phyloP scores from a whole-genome alignment of 768 basidiomycete species.

The Hypholoma fasciculare region DNA sequence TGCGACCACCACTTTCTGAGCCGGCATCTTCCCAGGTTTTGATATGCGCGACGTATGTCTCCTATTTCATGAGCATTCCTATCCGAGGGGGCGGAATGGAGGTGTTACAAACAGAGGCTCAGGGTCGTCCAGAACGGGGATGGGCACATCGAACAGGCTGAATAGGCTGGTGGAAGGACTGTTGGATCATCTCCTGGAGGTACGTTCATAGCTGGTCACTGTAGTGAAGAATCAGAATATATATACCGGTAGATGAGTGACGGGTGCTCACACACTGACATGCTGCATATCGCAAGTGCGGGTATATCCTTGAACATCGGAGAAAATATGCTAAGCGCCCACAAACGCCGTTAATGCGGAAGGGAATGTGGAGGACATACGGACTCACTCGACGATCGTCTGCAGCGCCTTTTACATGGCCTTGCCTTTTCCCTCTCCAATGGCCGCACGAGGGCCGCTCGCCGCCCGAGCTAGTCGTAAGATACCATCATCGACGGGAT shows the following conservation, averaged over 20 bases:
- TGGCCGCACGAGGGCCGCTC: constrained; percentile 84
- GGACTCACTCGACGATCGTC: constrained; percentile 75
- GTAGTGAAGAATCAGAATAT: constrained; percentile 6
- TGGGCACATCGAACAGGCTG: constrained; percentile 69
- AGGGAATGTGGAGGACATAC: neutral
- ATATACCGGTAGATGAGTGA: neutral
- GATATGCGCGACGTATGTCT: constrained; percentile 83
- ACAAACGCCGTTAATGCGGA: neutral
- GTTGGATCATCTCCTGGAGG: constrained; percentile 83
- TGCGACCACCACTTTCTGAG: constrained; percentile 65
- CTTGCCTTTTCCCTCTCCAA: constrained; percentile 82
- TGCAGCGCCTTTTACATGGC: constrained; percentile 81
- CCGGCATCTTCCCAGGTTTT: constrained; percentile 92
- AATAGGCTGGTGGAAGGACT: constrained; percentile 62
- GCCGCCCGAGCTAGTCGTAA: constrained; percentile 83
- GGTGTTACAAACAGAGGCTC: constrained; percentile 56
- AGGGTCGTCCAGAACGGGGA: constrained; percentile 72
- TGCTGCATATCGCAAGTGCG: constrained; percentile 73
- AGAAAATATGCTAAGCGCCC: constrained; percentile 55
- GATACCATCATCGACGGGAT: constrained; percentile 81
- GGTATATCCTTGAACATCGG: constrained; percentile 82
- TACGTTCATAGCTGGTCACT: constrained; percentile 91
- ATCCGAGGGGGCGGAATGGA: neutral
- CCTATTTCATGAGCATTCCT: constrained; percentile 35
- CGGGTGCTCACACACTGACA: constrained; percentile 76